phyloP scores from a whole-genome alignment of 805 yeast genomes.

The Candida boidinii region DNA sequence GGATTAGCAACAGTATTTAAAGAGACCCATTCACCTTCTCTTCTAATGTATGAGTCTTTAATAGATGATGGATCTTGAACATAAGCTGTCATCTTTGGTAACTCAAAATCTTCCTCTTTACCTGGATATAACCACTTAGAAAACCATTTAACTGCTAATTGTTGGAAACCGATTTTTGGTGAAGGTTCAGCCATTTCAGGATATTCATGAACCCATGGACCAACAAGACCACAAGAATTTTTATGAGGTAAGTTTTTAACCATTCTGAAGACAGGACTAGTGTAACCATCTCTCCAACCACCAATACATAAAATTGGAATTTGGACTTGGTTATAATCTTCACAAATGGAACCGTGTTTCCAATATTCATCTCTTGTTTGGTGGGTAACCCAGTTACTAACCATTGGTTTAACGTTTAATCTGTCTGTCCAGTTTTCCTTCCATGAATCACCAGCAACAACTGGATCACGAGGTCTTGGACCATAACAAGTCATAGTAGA shows the following conservation, averaged over 20 bases:
- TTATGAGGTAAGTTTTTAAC: slow-evolving; percentile 31
- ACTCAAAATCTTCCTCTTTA: slow-evolving; percentile 13
- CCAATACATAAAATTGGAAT: slow-evolving; percentile 37
- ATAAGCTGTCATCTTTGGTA: slow-evolving; percentile 31
- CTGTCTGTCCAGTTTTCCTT: slow-evolving; percentile 31
- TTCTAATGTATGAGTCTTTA: slow-evolving; percentile 26
- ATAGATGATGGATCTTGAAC: slow-evolving; percentile 34
- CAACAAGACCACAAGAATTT: slow-evolving; percentile 28
- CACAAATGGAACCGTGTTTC: slow-evolving; percentile 40
- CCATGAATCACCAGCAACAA: slow-evolving; percentile 30
- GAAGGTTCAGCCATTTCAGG: slow-evolving; percentile 39
- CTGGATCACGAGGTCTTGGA: slow-evolving; percentile 39
- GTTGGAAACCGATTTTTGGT: slow-evolving; percentile 36
- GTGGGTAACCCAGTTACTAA: slow-evolving; percentile 32
- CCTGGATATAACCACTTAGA: slow-evolving; percentile 27
- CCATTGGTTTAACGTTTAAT: slow-evolving; percentile 30
- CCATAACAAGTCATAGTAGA: slow-evolving; percentile 36
- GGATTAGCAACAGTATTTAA: slow-evolving; percentile 10
- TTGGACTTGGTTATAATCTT: slow-evolving; percentile 28
- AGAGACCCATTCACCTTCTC: slow-evolving; percentile 34
- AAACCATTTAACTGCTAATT: slow-evolving; percentile 33
- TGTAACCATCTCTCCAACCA: slow-evolving; percentile 42
- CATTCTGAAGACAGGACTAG: slow-evolving; percentile 35
- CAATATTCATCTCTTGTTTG: slow-evolving; percentile 37
- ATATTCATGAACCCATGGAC: slow-evolving; percentile 43